Conservation (phyloP, 768 basidiomycete species). For the Tylopilus felleus region DNA sequence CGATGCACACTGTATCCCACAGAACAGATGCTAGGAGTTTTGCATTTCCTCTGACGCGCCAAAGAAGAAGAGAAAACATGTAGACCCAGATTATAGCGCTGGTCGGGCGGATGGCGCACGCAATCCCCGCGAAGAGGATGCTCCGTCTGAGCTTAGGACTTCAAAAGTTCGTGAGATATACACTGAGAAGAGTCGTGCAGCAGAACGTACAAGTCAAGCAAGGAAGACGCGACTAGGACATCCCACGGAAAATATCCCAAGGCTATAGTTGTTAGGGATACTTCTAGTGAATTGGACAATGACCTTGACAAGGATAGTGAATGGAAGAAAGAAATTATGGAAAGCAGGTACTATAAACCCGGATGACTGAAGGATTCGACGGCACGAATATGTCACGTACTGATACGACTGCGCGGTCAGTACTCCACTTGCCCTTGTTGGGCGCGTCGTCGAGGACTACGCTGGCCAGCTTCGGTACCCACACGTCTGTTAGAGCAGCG, state of each 20-base stretch:
- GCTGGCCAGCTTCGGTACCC: slow-evolving; percentile 58
- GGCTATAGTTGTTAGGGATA: slow-evolving; percentile 76
- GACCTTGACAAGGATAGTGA: slow-evolving; percentile 80
- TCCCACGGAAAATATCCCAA: slow-evolving; percentile 78
- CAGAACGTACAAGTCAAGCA: slow-evolving; percentile 19
- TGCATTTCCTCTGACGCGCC: slow-evolving; percentile 43
- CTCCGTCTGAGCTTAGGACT: slow-evolving; percentile 34
- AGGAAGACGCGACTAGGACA: slow-evolving; percentile 29
- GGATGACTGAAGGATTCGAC: background rate
- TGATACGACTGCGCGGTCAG: slow-evolving; percentile 42
- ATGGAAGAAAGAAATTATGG: slow-evolving; percentile 86
- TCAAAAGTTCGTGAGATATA: slow-evolving; percentile 31
- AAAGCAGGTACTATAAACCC: slow-evolving; percentile 62
- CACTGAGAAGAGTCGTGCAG: background rate
- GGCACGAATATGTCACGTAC: slow-evolving; percentile 45
- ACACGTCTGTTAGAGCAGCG: slow-evolving; percentile 80
- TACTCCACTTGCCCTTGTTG: slow-evolving; percentile 6
- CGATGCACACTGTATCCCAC: slow-evolving; percentile 38
- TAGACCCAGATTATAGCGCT: slow-evolving; percentile 84
- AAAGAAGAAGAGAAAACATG: slow-evolving; percentile 57
- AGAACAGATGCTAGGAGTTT: slow-evolving; percentile 34
- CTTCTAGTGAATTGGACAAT: slow-evolving; percentile 91
- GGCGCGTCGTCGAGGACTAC: slow-evolving; percentile 56
- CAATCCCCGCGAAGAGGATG: slow-evolving; percentile 64
- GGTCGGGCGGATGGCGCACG: slow-evolving; percentile 84